Conservation (phyloP, 2,329 filamentous ascomycete species). For the Westerdykella ornata region DNA sequence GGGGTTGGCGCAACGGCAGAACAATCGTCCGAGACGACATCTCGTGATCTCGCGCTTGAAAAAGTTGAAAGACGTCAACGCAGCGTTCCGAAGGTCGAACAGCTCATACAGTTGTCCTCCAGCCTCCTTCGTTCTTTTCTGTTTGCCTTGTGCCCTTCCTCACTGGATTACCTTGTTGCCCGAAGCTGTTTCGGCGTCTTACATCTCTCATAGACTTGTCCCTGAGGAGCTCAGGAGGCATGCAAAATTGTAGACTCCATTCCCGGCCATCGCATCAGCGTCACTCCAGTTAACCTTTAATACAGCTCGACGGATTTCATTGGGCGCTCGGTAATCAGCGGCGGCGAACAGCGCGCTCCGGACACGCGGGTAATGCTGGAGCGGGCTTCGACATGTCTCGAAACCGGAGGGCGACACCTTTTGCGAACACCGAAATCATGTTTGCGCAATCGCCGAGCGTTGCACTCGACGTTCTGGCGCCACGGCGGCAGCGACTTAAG, state of each 20-base stretch:
- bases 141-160: neutral
- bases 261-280: neutral
- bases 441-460: slow-evolving; percentile 42
- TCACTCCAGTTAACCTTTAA: slow-evolving; percentile 1
- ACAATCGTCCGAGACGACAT: too few species aligned
- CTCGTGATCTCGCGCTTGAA: slow-evolving; percentile 15
- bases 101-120: too few species aligned
- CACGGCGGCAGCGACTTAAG: slow-evolving; percentile 47
- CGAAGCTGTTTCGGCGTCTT: neutral
- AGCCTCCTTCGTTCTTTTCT: slow-evolving; percentile 5
- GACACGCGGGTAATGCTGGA: slow-evolving; percentile 48
- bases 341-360: slow-evolving; percentile 16
- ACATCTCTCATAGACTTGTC: slow-evolving; percentile 5
- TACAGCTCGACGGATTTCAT: slow-evolving; percentile 5
- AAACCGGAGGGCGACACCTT: slow-evolving; percentile 50
- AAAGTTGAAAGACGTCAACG: slow-evolving; percentile 17
- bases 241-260: slow-evolving; percentile 17
- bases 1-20: neutral
- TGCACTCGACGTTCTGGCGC: slow-evolving; percentile 52
- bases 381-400: slow-evolving; percentile 53
- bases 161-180: neutral
- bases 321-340: slow-evolving; percentile 16
- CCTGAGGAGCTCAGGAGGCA: slow-evolving; percentile 9
- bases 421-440: slow-evolving; percentile 38
- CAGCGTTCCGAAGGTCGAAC: slow-evolving; percentile 1